Conservation (phyloP, 2,329 filamentous ascomycete species). For the Fusarium secorum region DNA sequence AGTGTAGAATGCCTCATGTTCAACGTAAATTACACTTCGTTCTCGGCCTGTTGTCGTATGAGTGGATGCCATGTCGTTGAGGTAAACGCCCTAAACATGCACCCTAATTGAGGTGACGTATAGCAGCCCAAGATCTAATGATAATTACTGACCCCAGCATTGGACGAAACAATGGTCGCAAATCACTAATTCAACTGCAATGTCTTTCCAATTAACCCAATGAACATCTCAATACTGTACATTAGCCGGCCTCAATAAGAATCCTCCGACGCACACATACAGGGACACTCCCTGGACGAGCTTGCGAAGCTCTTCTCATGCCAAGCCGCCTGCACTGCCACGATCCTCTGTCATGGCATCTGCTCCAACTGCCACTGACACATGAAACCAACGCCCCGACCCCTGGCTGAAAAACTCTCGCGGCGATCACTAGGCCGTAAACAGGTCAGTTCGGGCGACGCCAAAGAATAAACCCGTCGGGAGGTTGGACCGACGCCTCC, state of each 20-base stretch:
- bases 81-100: constrained; percentile 4
- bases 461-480: constrained; percentile 19
- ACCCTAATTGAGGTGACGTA: constrained; percentile 20
- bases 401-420: constrained; percentile 22
- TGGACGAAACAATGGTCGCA: not conserved
- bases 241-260: constrained; percentile 5
- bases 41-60: not conserved
- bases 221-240: constrained; percentile 11
- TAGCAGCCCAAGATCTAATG: constrained; percentile 1
- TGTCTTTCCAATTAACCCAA: not conserved
- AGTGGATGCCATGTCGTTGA: not conserved
- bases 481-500: constrained; percentile 18
- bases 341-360: constrained; percentile 22
- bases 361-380: constrained; percentile 4
- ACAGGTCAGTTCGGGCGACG: constrained; percentile 21
- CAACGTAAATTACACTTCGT: not conserved
- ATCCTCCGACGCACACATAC: not conserved
- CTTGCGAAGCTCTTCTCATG: constrained; percentile 25
- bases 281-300: constrained; percentile 8
- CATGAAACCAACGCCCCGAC: constrained; percentile 13
- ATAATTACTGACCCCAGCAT: not conserved
- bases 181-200: not conserved
- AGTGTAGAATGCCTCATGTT: not conserved
- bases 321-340: constrained; percentile 37
- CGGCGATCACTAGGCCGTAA: constrained; percentile 35